phyloP scores from a whole-genome alignment of 2,329 filamentous ascomycete species.

The Fusarium sp. region DNA sequence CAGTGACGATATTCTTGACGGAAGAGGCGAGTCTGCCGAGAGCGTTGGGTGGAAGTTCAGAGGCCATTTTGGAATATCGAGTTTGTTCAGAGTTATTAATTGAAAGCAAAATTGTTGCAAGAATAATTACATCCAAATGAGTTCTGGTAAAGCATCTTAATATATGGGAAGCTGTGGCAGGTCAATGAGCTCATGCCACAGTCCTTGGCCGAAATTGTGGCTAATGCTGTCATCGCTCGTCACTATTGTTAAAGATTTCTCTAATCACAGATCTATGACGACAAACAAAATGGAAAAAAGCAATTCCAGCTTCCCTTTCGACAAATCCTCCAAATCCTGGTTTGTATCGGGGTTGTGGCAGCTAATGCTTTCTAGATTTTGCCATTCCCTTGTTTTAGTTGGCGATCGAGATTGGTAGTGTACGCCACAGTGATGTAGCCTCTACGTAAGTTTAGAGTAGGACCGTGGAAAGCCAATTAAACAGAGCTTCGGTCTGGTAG shows the following conservation, averaged over 20 bases:
- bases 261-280: constrained; percentile 11
- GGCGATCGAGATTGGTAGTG: not conserved
- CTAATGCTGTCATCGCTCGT: constrained; percentile 25
- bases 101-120: not conserved
- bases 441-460: not conserved
- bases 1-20: constrained; percentile 26
- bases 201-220: not conserved
- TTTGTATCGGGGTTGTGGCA: not conserved
- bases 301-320: not conserved
- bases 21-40: constrained; percentile 22
- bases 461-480: not conserved
- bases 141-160: not conserved
- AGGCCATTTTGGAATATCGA: constrained; percentile 7
- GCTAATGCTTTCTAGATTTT: not conserved
- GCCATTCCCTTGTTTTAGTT: not conserved
- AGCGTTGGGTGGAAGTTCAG: constrained; percentile 12
- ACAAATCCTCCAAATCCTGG: not conserved
- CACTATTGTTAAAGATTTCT: not conserved
- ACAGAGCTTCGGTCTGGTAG: not conserved
- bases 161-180: not conserved
- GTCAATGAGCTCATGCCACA: constrained; percentile 1
- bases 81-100: not conserved
- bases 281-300: not conserved
- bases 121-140: too few relatives aligned
- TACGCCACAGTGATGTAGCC: constrained; percentile 7